Evolutionary conservation across 257 asterid genomes (phyloP).

Genomic region (Solanum sejunctum): DNA sequence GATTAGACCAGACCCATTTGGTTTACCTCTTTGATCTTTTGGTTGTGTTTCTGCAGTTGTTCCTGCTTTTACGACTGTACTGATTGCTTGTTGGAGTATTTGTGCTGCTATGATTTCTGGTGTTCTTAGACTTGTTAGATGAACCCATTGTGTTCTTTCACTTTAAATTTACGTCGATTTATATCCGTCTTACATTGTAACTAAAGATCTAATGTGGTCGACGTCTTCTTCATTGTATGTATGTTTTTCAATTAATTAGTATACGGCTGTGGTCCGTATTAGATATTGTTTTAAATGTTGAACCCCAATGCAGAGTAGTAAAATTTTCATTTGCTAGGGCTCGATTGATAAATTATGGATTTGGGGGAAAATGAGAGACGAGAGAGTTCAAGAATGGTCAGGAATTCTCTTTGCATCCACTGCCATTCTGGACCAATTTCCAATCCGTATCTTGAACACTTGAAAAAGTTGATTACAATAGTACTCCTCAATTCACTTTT

Average conservation of each 20-base stretch:
- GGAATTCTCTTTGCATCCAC: too few species aligned
- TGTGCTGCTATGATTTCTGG: slow-evolving; percentile 43
- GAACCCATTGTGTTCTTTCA: neutral
- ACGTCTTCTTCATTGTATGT: neutral
- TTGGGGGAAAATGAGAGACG: too few species aligned
- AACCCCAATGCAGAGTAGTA: neutral
- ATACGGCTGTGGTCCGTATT: neutral
- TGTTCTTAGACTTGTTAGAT: neutral
- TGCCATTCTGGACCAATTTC: too few species aligned
- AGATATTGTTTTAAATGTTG: neutral
- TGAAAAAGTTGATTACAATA: too few species aligned
- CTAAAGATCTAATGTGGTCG: neutral
- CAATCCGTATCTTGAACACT: too few species aligned
- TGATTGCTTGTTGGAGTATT: slow-evolving; percentile 31
- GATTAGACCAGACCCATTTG: neutral
- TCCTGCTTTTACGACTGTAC: slow-evolving; percentile 53
- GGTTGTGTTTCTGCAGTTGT: slow-evolving; percentile 36
- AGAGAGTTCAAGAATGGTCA: too few species aligned
- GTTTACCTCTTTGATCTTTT: neutral
- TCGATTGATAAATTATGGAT: too few species aligned
- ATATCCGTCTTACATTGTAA: neutral
- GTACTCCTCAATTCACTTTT: too few species aligned
- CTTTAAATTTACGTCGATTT: neutral
- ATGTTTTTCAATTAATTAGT: neutral
- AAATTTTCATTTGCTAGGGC: too few species aligned